Evolutionary conservation across 2,329 filamentous ascomycete species (phyloP), one percentile per base, ranked within the genome.

Genomic region (Colletotrichum cereale): DNA sequence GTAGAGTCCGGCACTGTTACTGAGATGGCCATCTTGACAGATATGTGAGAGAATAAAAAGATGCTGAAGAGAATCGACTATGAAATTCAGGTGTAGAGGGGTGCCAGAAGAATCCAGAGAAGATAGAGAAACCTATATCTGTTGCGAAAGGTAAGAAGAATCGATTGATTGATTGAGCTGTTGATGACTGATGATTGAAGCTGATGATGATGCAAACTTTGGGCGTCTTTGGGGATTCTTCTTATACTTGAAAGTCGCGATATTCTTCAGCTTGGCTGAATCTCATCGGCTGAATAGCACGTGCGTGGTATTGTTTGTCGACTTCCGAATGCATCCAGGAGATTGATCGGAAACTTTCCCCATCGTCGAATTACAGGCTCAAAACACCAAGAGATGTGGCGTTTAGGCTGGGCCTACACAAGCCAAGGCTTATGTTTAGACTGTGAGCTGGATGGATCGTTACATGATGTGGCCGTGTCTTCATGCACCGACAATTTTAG

Each of bases 11-110:
- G 40, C 5, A 16, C 24, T 40, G 64, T 34, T 31, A 55, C 62
- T 11, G 57, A 26, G 31, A 67, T 55, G 16, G 69, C 65, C 69
- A 72, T 72, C 64, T n/a, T 69, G 47, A 69, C 5, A 21, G 16
- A 21, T 65, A n/a, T 36, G 29, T 24, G 7, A 5, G 34, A 36
- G 5, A 26, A 24, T 16, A 12, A 24, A 42, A 64, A 31, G 14
- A 18, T 21, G 42, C 44, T 24, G 34, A 1, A 48, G 11, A 5
- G 31, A 3, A 48, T 14, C 0, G 14, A 36, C 21, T 12, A n/a
- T 1, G 16, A 44, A 24, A 26, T 6, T 2, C 10, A 24, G 44
- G 12, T 18, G 34, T 0, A 38, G 11, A 12, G 8, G 21, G 14
- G 1, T 24, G 8, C 14, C 24, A 34, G 3, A 36, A 8, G n/a